phyloP scores from a whole-genome alignment of 2,329 filamentous ascomycete genomes.

The Colletotrichum tropicicola region DNA sequence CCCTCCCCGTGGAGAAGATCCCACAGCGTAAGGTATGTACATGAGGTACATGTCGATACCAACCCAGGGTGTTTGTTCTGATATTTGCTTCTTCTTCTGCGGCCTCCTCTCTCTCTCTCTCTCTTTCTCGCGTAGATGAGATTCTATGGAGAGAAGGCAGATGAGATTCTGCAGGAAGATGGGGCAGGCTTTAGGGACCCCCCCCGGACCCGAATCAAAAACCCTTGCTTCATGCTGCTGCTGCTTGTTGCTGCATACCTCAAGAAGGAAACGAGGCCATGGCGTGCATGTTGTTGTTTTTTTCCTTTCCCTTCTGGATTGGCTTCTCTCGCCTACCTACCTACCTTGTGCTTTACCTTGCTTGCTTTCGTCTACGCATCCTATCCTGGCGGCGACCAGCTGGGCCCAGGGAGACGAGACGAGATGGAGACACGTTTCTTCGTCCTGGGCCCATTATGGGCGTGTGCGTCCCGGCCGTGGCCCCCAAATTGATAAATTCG shows the following conservation, averaged over 20 bases:
- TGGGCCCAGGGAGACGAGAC: too few relatives aligned
- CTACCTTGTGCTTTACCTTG: too few relatives aligned
- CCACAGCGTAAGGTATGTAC: background rate
- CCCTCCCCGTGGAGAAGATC: background rate
- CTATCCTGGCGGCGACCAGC: too few relatives aligned
- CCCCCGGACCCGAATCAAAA: background rate
- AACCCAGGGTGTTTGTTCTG: background rate
- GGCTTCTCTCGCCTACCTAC: background rate
- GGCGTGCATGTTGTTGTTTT: too few relatives aligned
- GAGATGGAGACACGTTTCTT: too few relatives aligned
- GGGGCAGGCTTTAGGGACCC: background rate
- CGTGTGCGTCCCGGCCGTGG: too few relatives aligned
- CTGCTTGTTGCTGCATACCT: background rate
- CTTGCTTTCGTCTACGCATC: too few relatives aligned
- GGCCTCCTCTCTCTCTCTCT: background rate
- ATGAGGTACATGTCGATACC: background rate
- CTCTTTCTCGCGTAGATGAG: background rate
- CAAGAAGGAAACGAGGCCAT: background rate
- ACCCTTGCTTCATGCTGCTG: background rate
- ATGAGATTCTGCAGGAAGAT: constrained; percentile 17
- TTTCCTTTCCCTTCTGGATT: background rate
- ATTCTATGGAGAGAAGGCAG: constrained; percentile 12
- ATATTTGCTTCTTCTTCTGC: background rate
- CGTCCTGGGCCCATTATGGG: too few relatives aligned
- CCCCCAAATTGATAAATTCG: too few relatives aligned